phyloP scores from a whole-genome alignment of 768 basidiomycete genomes.

The Termitomyces sp. region DNA sequence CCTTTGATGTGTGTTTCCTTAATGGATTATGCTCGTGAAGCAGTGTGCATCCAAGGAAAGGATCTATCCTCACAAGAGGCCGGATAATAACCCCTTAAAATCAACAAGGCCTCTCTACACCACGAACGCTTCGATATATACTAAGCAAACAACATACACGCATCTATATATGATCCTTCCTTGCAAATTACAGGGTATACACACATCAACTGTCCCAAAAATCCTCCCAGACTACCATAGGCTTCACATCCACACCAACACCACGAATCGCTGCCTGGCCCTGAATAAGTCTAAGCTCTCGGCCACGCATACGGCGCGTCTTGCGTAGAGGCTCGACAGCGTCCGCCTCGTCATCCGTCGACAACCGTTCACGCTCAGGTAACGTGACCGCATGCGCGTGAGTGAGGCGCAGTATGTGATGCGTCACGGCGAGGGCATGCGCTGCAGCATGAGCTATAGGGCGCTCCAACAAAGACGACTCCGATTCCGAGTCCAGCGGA shows the following conservation, averaged over 20 bases:
- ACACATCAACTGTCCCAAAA: conserved; percentile 32
- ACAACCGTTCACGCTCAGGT: conserved; percentile 52
- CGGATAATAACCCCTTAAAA: neutral
- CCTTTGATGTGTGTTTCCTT: neutral
- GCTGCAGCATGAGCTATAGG: conserved; percentile 58
- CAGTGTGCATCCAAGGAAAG: neutral
- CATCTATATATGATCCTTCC: neutral
- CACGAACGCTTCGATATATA: neutral
- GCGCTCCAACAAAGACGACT: conserved; percentile 14
- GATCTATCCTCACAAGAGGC: neutral
- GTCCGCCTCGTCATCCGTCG: conserved; percentile 80
- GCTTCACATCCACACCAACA: conserved; percentile 25
- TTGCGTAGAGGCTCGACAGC: conserved; percentile 55
- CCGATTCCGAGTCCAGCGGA: neutral
- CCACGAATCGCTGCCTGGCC: conserved; percentile 66
- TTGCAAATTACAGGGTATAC: neutral
- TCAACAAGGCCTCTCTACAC: neutral
- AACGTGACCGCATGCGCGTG: conserved; percentile 49
- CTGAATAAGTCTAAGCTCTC: conserved; percentile 83
- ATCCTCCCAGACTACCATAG: conserved; percentile 38
- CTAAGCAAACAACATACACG: neutral
- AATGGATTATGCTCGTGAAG: neutral
- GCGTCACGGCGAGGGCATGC: conserved; percentile 68
- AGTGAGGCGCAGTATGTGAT: conserved; percentile 64
- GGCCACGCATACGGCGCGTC: conserved; percentile 70